A percentile compares a stretch with the other conserved stretches of the same genome.
Conservation (phyloP, 2,329 filamentous ascomycete genomes). For the Trematosphaeria pertusa region DNA sequence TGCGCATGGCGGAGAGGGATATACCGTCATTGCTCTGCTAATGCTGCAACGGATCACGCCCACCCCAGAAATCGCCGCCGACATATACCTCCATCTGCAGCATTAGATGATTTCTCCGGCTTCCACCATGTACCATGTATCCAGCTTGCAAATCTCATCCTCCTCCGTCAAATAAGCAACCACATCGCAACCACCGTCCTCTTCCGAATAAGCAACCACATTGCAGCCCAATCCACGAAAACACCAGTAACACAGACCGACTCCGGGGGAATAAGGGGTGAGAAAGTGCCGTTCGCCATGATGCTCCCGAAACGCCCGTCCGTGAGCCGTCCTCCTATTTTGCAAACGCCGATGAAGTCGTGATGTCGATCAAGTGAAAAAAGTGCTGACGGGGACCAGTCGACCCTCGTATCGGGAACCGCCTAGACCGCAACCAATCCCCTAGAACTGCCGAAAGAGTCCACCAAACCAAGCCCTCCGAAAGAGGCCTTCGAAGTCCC, state of each 20-base stretch:
- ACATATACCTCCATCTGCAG: background rate
- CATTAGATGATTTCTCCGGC: background rate
- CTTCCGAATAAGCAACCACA: background rate
- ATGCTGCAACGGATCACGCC: too few relatives aligned
- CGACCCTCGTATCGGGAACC: too few relatives aligned
- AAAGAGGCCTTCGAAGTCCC: background rate
- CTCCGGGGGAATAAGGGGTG: background rate
- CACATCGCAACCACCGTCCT: background rate
- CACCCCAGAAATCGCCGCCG: too few relatives aligned
- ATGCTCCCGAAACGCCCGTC: constrained; percentile 6
- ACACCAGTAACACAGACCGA: too few relatives aligned
- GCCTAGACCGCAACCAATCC: too few relatives aligned
- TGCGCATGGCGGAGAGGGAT: too few relatives aligned
- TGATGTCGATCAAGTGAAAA: constrained; percentile 3
- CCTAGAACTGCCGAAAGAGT: too few relatives aligned
- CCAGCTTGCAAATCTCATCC: background rate
- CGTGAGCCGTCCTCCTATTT: constrained; percentile 6
- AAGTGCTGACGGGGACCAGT: too few relatives aligned
- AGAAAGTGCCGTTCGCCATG: constrained; percentile 3
- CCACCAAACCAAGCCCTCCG: background rate
- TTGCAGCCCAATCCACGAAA: too few relatives aligned
- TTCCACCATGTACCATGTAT: background rate
- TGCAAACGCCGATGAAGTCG: constrained; percentile 12
- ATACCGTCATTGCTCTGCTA: too few relatives aligned
- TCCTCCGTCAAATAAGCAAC: background rate